Conservation (phyloP, 2,329 filamentous ascomycete species). For the Neofusicoccum ribis region DNA sequence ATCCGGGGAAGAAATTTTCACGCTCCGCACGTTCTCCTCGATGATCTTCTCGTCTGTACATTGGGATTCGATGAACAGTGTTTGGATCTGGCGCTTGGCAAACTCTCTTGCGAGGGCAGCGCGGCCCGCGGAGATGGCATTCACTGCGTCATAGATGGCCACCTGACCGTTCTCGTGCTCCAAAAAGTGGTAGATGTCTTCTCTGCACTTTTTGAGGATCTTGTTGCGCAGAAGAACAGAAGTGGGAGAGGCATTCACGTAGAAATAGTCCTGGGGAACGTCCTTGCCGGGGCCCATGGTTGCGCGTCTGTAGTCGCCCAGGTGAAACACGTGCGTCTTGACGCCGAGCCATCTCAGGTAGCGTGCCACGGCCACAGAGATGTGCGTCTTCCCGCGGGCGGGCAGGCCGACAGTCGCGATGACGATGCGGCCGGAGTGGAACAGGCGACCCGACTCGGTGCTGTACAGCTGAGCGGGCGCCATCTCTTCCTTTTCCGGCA, state of each 20-base stretch:
- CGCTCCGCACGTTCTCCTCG: slow-evolving; percentile 92
- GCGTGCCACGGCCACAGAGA: slow-evolving; percentile 90
- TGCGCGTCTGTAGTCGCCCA: slow-evolving; percentile 92
- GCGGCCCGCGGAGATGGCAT: slow-evolving; percentile 80
- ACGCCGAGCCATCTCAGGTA: slow-evolving; percentile 97
- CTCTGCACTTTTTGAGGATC: slow-evolving; percentile 94
- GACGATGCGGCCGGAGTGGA: slow-evolving; percentile 94
- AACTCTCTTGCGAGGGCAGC: slow-evolving; percentile 91
- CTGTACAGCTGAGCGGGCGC: slow-evolving; percentile 97
- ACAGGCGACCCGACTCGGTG: slow-evolving; percentile 94
- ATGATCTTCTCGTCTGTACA: slow-evolving; percentile 93
- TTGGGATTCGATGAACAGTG: slow-evolving; percentile 93
- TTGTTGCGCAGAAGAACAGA: slow-evolving; percentile 95
- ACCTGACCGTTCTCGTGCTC: slow-evolving; percentile 98
- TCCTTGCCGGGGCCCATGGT: slow-evolving; percentile 81
- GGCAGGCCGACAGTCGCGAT: slow-evolving; percentile 96
- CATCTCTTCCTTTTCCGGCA: slow-evolving; percentile 78
- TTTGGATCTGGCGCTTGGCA: slow-evolving; percentile 94
- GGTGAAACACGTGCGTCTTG: slow-evolving; percentile 95
- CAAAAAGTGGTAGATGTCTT: slow-evolving; percentile 94
- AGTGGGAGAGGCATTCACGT: slow-evolving; percentile 86
- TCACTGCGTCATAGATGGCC: slow-evolving; percentile 97
- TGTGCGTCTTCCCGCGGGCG: slow-evolving; percentile 95
- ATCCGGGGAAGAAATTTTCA: slow-evolving; percentile 98
- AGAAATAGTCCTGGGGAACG: slow-evolving; percentile 97